Evolutionary conservation across 2,329 filamentous ascomycete genomes (phyloP), one percentile per base, ranked within the genome.

Genomic region (Zymoseptoria tritici): DNA sequence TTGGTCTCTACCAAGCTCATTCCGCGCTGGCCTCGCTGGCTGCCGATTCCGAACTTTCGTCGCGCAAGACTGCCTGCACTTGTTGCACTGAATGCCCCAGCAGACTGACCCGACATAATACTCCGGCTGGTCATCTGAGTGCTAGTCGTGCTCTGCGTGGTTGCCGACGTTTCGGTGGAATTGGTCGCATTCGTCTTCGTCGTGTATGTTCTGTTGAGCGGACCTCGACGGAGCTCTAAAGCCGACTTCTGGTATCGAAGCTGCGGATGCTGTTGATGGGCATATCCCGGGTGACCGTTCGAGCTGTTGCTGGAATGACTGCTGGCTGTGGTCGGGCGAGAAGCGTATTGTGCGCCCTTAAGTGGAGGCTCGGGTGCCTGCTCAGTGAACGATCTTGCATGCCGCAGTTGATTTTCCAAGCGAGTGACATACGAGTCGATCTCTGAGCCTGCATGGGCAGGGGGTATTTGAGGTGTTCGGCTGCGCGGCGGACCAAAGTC

Each of bases 51-150:
- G 74, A 78, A 72, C 65, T 87, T 88, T 70, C 89, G 89, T 62
- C 92, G 85, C 29, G 91, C 92, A 64, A 95, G 85, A 75, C 93
- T 97, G 57, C 92, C 94, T 16, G 94, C 94, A 75, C 94, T 97
- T 16, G 94, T 97, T 55, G 91, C 90, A 73, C 93, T 97, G 75
- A 97, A 91, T 11, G 84, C 93, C 55, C 92, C 87, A 0, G 94
- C 94, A 57, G 94, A 97, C 56, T 85, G 82, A 2, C 93, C 94
- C 73, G 93, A 97, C 93, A 97, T 97, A 51, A 99, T 75, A 69
- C 90, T 97, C 67, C 88, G 85, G 67, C 87, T 86, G 16, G 91
- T 97, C 72, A 85, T 86, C 66, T 89, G 85, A 0, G 89, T 92
- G 64, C 87, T 90, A 49, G 82, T 84, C 64, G 84, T 85, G 66